Base-by-base conservation (phyloP, 1,284 basidiomycete species). In the Rhodotorula sp. region DNA sequence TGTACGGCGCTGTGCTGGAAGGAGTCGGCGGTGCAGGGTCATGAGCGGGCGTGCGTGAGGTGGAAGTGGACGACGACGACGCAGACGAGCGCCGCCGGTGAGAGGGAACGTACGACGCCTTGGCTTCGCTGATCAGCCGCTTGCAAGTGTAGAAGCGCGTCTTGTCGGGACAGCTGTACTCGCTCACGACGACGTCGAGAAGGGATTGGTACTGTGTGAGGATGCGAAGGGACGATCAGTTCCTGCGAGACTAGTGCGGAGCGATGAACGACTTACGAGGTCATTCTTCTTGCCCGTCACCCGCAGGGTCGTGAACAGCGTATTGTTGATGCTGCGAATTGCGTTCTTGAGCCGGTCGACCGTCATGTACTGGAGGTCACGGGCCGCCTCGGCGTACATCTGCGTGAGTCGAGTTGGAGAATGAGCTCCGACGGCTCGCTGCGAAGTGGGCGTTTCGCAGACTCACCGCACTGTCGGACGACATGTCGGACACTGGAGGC, bases 241-340 rank as follows among this genome's bases (percentile, higher is more conserved):
- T 62, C 86, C 34, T 34, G 34, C 34, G 34, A 88, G 84, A n/a
- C 8, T 6, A 3, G n/a, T 26, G 79, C 89, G 88, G 81, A 79
- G 78, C 87, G 86, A 48, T 81, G 90, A 87, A 69, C 87, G 84
- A 77, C 90, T 87, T 77, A 92, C 90, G 57, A 92, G 84, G 37
- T 91, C 89, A 74, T 89, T 87, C 78, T 92, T 92, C 81, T 88
- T 90, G 47, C 90, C 90, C n/a, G 87, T 84, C 80, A 89, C 89
- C 62, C 85, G 83, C 34, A 91, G 82, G 74, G 85, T 89, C 77
- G 89, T 86, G 53, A 1, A 22, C 8, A 58, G 46, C n/a, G 18
- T n/a, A 4, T 89, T 87, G 81, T 90, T 90, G 75, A 91, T 82
- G 37, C 86, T 86, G 46, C 82, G 80, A 65, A 92, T 83, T 73